phyloP scores from a whole-genome alignment of 352 stramenopile genomes.

The Pseudoperonospora humuli region DNA sequence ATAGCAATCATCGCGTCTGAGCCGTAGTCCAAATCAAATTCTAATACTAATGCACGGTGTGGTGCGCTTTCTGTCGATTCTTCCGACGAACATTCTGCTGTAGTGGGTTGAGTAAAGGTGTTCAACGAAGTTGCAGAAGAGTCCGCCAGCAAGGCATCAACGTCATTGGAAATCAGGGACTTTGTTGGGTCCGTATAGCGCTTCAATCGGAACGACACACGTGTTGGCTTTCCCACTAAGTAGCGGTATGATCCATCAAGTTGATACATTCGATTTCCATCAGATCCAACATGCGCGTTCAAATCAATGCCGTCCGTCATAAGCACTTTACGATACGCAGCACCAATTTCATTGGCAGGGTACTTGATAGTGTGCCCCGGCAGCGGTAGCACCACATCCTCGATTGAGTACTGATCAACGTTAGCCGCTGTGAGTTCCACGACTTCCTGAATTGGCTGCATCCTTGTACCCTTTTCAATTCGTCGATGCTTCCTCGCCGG shows the following conservation, averaged over 20 bases:
- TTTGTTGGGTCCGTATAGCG: slow-evolving; percentile 85
- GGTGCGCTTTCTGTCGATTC: slow-evolving; percentile 5
- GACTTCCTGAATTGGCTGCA: slow-evolving; percentile 19
- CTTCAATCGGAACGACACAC: slow-evolving; percentile 81
- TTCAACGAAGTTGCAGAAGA: slow-evolving; percentile 2
- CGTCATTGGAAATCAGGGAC: slow-evolving; percentile 86
- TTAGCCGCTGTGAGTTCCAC: slow-evolving; percentile 80
- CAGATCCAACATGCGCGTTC: slow-evolving; percentile 34
- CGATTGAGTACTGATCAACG: slow-evolving; percentile 79
- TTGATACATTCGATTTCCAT: slow-evolving; percentile 52
- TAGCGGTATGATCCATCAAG: slow-evolving; percentile 87
- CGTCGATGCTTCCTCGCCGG: slow-evolving; percentile 30
- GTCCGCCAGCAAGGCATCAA: slow-evolving; percentile 44
- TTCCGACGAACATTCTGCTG: slow-evolving; percentile 1
- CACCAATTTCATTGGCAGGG: slow-evolving; percentile 63
- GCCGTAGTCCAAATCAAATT: slow-evolving; percentile 53
- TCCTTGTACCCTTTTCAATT: slow-evolving; percentile 14
- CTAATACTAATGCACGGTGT: slow-evolving; percentile 40
- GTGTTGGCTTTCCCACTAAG: slow-evolving; percentile 79
- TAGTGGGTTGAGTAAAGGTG: background rate
- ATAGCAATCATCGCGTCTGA: slow-evolving; percentile 91
- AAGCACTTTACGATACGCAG: slow-evolving; percentile 43
- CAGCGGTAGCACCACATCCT: slow-evolving; percentile 92
- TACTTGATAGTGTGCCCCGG: slow-evolving; percentile 85
- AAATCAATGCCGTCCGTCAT: slow-evolving; percentile 54